Conservation (phyloP, 2,329 filamentous ascomycete genomes). For the Calonectria multiphialidica region DNA sequence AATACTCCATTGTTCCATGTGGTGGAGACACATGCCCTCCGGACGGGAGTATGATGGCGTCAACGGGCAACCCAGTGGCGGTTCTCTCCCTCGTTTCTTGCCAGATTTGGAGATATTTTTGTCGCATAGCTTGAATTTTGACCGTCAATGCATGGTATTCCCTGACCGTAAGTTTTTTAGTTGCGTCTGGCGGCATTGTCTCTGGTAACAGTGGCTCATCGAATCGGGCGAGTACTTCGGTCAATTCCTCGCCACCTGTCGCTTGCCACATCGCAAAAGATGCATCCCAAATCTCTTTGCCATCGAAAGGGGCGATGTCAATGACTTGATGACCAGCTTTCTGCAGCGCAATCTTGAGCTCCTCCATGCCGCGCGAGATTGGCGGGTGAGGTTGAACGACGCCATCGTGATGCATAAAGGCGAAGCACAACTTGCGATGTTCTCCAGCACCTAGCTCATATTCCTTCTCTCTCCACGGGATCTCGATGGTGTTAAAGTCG, state of each 20-base stretch:
- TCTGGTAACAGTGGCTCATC: neutral
- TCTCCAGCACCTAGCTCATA: neutral
- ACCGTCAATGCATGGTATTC: neutral
- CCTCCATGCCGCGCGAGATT: neutral
- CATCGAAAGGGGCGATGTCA: neutral
- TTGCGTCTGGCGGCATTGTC: neutral
- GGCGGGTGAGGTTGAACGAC: neutral
- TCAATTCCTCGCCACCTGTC: neutral
- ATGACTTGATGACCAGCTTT: neutral
- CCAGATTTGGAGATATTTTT: neutral
- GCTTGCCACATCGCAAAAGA: neutral
- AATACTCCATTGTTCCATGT: neutral
- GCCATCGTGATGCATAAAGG: neutral
- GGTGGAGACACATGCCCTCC: neutral
- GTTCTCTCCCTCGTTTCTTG: neutral
- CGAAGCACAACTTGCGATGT: neutral
- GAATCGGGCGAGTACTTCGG: neutral
- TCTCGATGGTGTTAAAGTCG: neutral
- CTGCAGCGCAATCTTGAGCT: neutral
- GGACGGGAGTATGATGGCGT: neutral
- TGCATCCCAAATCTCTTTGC: neutral
- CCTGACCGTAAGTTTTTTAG: neutral
- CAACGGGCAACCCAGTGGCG: neutral
- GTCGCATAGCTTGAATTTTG: neutral
- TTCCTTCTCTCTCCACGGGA: neutral